Conservation (phyloP, 768 basidiomycete species). For the Galerina marginata region DNA sequence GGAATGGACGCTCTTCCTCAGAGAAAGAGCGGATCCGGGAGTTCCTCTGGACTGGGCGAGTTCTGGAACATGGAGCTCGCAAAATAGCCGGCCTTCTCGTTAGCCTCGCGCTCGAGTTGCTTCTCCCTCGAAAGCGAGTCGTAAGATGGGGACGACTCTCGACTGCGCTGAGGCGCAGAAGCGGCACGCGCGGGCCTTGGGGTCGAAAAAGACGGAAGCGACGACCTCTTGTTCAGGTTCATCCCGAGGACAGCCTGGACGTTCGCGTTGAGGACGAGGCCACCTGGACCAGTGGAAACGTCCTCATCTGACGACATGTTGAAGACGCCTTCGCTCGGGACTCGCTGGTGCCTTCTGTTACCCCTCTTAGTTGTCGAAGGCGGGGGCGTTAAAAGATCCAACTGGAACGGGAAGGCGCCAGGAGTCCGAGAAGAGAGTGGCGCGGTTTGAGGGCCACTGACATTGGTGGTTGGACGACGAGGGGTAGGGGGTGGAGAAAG, state of each 20-base stretch:
- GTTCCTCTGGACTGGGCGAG: conserved; percentile 82
- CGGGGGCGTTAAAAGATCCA: conserved; percentile 31
- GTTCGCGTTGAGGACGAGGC: conserved; percentile 25
- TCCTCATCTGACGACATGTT: conserved; percentile 78
- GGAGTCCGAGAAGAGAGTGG: conserved; percentile 43
- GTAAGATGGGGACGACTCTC: conserved; percentile 25
- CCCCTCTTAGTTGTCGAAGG: conserved; percentile 37
- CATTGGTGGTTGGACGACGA: conserved; percentile 43
- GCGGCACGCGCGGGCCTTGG: conserved; percentile 10
- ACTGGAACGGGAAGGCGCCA: conserved; percentile 45
- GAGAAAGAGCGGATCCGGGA: conserved; percentile 70
- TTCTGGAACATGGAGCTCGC: conserved; percentile 87
- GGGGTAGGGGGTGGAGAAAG: conserved; percentile 58
- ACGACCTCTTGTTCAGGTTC: conserved; percentile 19
- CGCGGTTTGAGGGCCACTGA: conserved; percentile 52
- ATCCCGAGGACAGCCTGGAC: conserved; percentile 35
- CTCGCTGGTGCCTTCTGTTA: conserved; percentile 55
- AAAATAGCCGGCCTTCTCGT: conserved; percentile 57
- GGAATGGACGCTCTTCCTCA: conserved; percentile 32
- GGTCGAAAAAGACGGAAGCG: conserved; percentile 16
- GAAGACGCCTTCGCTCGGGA: conserved; percentile 79
- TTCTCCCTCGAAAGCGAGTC: conserved; percentile 27
- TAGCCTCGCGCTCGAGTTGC: conserved; percentile 38
- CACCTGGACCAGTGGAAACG: conserved; percentile 43
- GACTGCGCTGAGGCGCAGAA: not conserved